A percentile compares a stretch with the other conserved stretches of the same genome.
phyloP scores from a whole-genome alignment of 305 asterid genomes.

The Fraxinus baroniana region DNA sequence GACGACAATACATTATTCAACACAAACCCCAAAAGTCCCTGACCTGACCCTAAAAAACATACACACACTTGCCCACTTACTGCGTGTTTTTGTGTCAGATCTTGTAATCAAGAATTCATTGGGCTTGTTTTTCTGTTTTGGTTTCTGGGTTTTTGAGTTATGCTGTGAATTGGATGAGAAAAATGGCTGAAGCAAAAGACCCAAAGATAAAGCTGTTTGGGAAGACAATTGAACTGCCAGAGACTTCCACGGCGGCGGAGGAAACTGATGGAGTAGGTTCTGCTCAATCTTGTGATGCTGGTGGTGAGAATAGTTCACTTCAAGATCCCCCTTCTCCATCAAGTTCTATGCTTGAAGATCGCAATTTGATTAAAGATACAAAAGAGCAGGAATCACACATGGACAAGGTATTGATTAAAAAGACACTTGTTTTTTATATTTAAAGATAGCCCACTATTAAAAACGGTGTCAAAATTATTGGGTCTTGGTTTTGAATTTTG shows the following conservation, averaged over 20 bases:
- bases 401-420: slow-evolving; percentile 54
- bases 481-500: slow-evolving; percentile 34
- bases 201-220: slow-evolving; percentile 77
- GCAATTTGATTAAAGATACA: slow-evolving; percentile 35
- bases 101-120: slow-evolving; percentile 16
- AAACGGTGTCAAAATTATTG: slow-evolving; percentile 10
- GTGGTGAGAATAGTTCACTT: slow-evolving; percentile 33
- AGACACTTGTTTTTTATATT: background rate
- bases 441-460: slow-evolving; percentile 16
- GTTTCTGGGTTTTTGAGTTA: slow-evolving; percentile 10
- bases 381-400: slow-evolving; percentile 41
- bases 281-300: slow-evolving; percentile 26
- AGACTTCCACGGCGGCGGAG: slow-evolving; percentile 29
- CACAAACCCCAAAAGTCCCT: background rate
- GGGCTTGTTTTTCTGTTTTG: slow-evolving; percentile 11
- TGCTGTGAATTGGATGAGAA: slow-evolving; percentile 12
- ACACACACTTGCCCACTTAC: slow-evolving; percentile 28
- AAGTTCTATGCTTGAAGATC: slow-evolving; percentile 39
- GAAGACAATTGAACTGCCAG: slow-evolving; percentile 66
- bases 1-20: slow-evolving; percentile 9
- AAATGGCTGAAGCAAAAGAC: slow-evolving; percentile 46
- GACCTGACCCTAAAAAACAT: background rate
- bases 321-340: slow-evolving; percentile 42
- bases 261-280: slow-evolving; percentile 28
- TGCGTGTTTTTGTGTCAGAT: slow-evolving; percentile 24